Percentiles rank a stretch among this genome's conserved stretches.
Conservation (phyloP, 2,329 filamentous ascomycete species). For the Penicillium sp. region DNA sequence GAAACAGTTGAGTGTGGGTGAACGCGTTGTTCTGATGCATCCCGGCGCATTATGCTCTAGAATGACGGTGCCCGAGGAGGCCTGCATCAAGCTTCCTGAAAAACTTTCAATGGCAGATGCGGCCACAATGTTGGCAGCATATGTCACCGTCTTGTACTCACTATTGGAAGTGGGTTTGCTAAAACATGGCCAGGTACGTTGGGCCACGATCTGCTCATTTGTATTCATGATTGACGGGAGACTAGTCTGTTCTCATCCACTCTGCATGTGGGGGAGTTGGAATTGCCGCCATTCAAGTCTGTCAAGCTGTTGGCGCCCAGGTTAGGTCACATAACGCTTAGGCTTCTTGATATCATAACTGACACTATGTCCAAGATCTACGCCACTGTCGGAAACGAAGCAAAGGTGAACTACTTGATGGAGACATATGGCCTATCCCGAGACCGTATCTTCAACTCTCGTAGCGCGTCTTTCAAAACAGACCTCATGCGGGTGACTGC, state of each 20-base stretch:
- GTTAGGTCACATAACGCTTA: neutral
- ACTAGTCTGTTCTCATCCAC: conserved; percentile 25
- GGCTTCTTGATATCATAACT: neutral
- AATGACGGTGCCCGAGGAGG: neutral
- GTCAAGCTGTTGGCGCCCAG: conserved; percentile 18
- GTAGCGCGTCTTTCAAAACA: conserved; percentile 13
- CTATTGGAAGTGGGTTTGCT: conserved; percentile 25
- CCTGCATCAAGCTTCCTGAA: conserved; percentile 12
- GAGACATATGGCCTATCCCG: conserved; percentile 16
- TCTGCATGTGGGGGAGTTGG: conserved; percentile 25
- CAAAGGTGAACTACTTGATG: conserved; percentile 21
- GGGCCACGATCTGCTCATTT: neutral
- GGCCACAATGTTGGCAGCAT: conserved; percentile 15
- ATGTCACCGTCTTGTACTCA: conserved; percentile 19
- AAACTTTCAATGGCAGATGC: conserved; percentile 18
- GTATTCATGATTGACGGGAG: neutral
- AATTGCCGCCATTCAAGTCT: conserved; percentile 22
- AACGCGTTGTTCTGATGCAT: conserved; percentile 28
- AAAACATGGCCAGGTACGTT: conserved; percentile 20
- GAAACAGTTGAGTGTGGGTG: conserved; percentile 27
- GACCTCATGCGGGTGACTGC: conserved; percentile 11
- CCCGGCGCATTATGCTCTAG: conserved; percentile 9
- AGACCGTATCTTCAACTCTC: conserved; percentile 22
- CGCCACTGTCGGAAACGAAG: conserved; percentile 16
- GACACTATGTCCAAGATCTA: conserved; percentile 8